phyloP scores from a whole-genome alignment of 345 rosid species.

The Eucalyptus sp. region DNA sequence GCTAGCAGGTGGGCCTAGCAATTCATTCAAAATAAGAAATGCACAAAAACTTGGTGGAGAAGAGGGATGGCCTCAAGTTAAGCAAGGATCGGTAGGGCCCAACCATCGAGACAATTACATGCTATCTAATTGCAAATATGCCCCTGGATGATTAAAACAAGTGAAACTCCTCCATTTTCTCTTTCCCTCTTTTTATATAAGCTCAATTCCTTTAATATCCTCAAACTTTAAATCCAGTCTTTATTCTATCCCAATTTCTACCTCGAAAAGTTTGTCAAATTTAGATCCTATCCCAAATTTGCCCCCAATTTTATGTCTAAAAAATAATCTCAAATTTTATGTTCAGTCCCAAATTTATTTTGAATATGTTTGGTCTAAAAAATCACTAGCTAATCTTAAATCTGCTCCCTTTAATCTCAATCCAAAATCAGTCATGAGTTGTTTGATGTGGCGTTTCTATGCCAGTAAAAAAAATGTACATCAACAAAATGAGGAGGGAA shows the following conservation, averaged over 20 bases:
- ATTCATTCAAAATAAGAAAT: not conserved
- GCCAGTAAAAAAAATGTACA: too few species aligned
- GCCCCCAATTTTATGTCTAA: not conserved
- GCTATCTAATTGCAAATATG: not conserved
- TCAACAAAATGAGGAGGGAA: too few species aligned
- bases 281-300: too few species aligned
- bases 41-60: not conserved
- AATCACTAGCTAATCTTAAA: too few species aligned
- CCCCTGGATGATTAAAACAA: not conserved
- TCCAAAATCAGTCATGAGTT: too few species aligned
- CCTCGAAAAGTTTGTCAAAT: too few species aligned
- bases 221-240: too few species aligned
- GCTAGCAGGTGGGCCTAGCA: not conserved
- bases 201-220: not conserved
- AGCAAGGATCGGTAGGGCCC: not conserved
- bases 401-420: too few species aligned
- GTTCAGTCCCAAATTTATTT: too few species aligned
- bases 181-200: not conserved
- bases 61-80: not conserved
- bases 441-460: fast-evolving
- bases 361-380: not conserved
- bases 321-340: too few species aligned
- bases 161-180: not conserved
- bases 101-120: not conserved
- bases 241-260: too few species aligned